Conservation (phyloP, 2,329 filamentous ascomycete species). For the Dissoconium aciculare region DNA sequence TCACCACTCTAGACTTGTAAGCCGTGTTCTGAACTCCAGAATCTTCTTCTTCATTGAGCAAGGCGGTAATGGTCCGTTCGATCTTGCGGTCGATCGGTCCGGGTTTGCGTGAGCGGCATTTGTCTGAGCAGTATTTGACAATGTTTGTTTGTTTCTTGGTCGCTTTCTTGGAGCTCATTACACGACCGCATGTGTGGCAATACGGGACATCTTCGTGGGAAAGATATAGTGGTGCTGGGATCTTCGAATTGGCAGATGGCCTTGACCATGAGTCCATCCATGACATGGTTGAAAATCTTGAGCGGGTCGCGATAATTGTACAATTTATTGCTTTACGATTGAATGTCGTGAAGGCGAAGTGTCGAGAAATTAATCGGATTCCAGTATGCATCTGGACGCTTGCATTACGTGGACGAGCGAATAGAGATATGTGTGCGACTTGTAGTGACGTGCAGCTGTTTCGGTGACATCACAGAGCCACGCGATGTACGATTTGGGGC, state of each 20-base stretch:
- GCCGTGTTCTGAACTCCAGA: constrained; percentile 22
- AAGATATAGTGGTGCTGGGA: constrained; percentile 32
- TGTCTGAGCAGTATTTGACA: constrained; percentile 43
- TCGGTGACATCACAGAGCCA: too few relatives aligned
- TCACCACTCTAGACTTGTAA: constrained; percentile 24
- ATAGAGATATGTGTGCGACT: too few relatives aligned
- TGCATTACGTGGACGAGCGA: too few relatives aligned
- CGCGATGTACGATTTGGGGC: too few relatives aligned
- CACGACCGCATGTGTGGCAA: constrained; percentile 42
- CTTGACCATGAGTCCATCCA: constrained; percentile 34
- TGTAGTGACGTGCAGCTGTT: too few relatives aligned
- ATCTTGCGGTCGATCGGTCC: constrained; percentile 34
- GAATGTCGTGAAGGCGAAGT: too few relatives aligned
- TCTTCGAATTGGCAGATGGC: constrained; percentile 13
- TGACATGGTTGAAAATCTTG: constrained; percentile 24
- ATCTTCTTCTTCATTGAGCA: constrained; percentile 24
- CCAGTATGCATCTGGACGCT: too few relatives aligned
- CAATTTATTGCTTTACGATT: neutral
- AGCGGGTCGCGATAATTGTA: neutral
- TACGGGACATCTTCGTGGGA: constrained; percentile 37
- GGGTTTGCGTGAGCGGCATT: constrained; percentile 37
- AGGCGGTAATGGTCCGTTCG: constrained; percentile 34
- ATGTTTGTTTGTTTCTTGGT: constrained; percentile 19
- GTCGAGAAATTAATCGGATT: too few relatives aligned
- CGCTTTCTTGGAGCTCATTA: constrained; percentile 30